Percentiles rank a stretch among this genome's conserved stretches.
Conservation (phyloP, 2,329 filamentous ascomycete genomes). For the Thelonectria blattea region DNA sequence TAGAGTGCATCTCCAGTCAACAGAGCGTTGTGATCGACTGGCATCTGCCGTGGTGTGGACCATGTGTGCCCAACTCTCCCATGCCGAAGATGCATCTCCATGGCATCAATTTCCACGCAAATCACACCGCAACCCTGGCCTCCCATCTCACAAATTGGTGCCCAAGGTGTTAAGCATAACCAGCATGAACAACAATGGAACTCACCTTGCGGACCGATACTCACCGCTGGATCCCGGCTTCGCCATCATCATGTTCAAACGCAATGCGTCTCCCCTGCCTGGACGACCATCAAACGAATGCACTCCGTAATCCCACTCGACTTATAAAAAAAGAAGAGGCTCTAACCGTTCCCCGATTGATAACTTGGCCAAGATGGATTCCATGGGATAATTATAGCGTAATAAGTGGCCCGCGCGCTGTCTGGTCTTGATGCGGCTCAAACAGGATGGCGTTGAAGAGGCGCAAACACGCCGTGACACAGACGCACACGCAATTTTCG, state of each 20-base stretch:
- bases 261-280: not conserved
- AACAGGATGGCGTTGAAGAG: constrained; percentile 12
- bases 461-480: constrained; percentile 3
- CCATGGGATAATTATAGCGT: constrained; percentile 39
- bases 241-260: not conserved
- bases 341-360: constrained; percentile 34
- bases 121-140: not conserved
- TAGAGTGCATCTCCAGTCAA: constrained; percentile 9
- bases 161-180: constrained; percentile 5
- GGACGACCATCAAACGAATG: constrained; percentile 5
- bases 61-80: too few relatives aligned
- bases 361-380: constrained; percentile 31
- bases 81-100: not conserved
- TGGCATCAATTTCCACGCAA: constrained; percentile 1
- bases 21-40: not conserved
- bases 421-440: constrained; percentile 36
- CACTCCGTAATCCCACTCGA: constrained; percentile 3
- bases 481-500: not conserved
- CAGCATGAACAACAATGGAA: not conserved
- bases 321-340: constrained; percentile 23
- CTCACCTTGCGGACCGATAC: not conserved
- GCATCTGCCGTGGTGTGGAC: not conserved
- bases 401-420: constrained; percentile 31
- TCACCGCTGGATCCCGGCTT: constrained; percentile 4
- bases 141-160: not conserved